Evolutionary conservation across 768 basidiomycete genomes (phyloP), one percentile per base, ranked within the genome.

Genomic region (Russula lepida): DNA sequence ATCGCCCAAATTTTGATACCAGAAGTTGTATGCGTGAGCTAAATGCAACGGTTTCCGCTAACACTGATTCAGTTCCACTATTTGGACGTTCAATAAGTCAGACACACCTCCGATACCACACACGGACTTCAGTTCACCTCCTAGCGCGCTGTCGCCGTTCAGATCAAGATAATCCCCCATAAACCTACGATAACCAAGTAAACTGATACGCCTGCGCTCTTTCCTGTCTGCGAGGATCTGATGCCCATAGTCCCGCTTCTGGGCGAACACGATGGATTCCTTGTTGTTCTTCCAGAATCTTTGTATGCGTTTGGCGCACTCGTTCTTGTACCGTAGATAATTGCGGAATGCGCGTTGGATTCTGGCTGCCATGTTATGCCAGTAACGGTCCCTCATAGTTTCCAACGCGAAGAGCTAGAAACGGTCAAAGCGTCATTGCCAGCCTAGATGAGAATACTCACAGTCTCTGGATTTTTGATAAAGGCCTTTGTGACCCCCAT

Each of bases 271-370:
- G 52, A 98, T 81, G 19, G 82, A 80, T 70, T 98, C 94, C 73
- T 98, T 98, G 79, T 98, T 98, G 74, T 92, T 92, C 78, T 88
- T 92, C 97, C 97, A 99, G 81, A 98, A 98, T 58, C 95, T 79
- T 71, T 98, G 97, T 56, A 99, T 98, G 56, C 93, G 88, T 35
- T 82, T 83, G 12, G 97, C 97, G 68, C 92, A 95, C 70, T 98
- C 97, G 67, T 94, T 84, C 74, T 90, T 93, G 75, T 97, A 92
- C 9, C 95, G 84, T 81, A 95, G 82, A 72, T 97, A 97, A 71
- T 97, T 95, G 60, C 95, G 81, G 82, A 86, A 99, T 5, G 93
- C 93, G 35, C 97, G 86, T 73, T 99, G 97, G 54, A 99, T 99
- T 48, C 97, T 88, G 27, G 76, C 83, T 0, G 97, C 97, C 97